A percentile compares a stretch with the other conserved stretches of the same genome.
These are phyloP conservation scores for Dendrocalamus sinicus DNA, from an alignment of 176 grass and related monocot species.

Conservation along the genomic window DNA sequence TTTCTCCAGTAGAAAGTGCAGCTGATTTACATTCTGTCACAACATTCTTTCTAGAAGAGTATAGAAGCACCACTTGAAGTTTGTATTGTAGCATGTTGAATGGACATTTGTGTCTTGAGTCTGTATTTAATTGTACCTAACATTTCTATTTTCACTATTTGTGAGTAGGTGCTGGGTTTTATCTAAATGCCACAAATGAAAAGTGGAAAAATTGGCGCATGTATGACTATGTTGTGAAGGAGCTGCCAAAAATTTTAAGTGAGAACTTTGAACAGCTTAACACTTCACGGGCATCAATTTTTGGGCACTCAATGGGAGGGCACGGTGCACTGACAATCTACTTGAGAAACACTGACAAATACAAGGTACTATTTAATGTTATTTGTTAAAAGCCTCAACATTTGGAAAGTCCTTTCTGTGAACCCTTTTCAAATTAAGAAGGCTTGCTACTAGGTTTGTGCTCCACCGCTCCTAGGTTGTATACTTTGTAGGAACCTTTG, in stretches of 20 bases:
- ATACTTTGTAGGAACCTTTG: neutral
- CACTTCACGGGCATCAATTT: constrained; percentile 78
- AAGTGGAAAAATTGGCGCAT: constrained; percentile 99
- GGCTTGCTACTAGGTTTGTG: neutral
- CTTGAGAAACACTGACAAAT: constrained; percentile 93
- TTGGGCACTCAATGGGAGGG: constrained; percentile 97
- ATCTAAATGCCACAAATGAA: constrained; percentile 84
- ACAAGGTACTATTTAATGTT: constrained; percentile 65
- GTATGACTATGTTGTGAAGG: constrained; percentile 93
- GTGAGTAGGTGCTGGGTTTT: constrained; percentile 88
- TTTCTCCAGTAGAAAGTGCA: neutral
- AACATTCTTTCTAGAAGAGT: constrained; percentile 1
- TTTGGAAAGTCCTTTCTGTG: neutral
- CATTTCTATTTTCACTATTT: constrained; percentile 6
- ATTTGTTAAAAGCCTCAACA: neutral
- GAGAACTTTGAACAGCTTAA: constrained; percentile 86
- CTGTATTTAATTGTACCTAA: neutral
- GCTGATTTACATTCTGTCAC: constrained; percentile 7
- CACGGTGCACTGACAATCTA: constrained; percentile 90
- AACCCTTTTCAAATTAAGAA: constrained; percentile 23
- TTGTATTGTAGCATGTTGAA: neutral
- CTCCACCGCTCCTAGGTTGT: neutral
- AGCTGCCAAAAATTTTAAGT: constrained; percentile 78
- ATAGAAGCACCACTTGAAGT: neutral
- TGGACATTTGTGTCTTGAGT: neutral